Base-by-base conservation (phyloP, 2,329 filamentous ascomycete genomes). In the Colletotrichum musae region DNA sequence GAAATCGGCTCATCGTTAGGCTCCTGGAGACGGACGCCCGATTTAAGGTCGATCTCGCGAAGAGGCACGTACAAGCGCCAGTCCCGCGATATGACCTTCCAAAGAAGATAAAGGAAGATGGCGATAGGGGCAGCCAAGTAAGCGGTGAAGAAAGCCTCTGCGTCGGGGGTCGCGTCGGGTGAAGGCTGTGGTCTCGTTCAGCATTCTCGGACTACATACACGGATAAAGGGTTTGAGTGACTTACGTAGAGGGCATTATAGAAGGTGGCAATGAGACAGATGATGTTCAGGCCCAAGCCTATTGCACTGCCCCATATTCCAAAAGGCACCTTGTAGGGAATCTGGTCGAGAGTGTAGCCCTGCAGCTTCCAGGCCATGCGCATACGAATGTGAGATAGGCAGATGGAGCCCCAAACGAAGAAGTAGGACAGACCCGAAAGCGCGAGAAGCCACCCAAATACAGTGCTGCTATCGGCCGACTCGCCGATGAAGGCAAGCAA, bases 331-430 rank as follows among this genome's bases (percentile, higher is more conserved):
- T 76, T 78, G 72, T 86, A 87, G 2, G 85, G 85, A 47, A 88
- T 82, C 73, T 85, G 80, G 41, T 82, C 81, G 21, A 84, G 76
- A 47, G 77, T 78, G 72, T 87, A 87, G 60, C 89, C 89, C 74
- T 91, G 87, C 16, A 82, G 78, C 70, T 84, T 83, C 90, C 89
- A 92, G 15, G 84, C 89, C 52, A 85, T 78, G 67, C 90, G 87
- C 86, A 92, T 92, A 53, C 88, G 87, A 75, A 92, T 91, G 76
- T 92, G 89, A 0, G 88, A 85, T 3, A 89, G 79, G 77, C 89
- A 91, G 76, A 91, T 89, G 68, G 86, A 91, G 43, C 88, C 90
- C 92, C 92, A 95, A 28, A 92, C 92, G 80, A 94, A 93, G 78
- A 95, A 89, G 70, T 89, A 91, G 2, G 89, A 89, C 10, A 94